Evolutionary conservation across 768 basidiomycete species (phyloP).

Genomic region (Panellus pusillus): DNA sequence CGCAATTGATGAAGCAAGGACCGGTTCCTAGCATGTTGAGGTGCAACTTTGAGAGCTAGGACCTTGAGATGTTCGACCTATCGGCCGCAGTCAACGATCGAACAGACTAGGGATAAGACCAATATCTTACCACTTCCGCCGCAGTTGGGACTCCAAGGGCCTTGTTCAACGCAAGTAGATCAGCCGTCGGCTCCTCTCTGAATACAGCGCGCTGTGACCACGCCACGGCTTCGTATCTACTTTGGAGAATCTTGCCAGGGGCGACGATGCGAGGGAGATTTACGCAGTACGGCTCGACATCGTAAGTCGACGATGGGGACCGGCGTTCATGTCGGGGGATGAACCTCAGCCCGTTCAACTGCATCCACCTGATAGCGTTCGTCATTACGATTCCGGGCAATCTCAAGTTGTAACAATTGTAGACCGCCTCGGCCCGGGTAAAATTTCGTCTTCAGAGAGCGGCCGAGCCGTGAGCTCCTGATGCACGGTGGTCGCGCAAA

Average conservation of each 20-base stretch:
- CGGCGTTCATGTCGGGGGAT: constrained; percentile 4
- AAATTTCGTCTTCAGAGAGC: constrained; percentile 5
- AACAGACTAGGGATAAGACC: background rate
- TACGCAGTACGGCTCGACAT: constrained; percentile 6
- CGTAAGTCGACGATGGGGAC: constrained; percentile 9
- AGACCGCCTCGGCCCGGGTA: constrained; percentile 11
- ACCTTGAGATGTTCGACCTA: constrained; percentile 44
- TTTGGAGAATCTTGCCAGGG: constrained; percentile 11
- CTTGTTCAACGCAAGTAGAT: constrained; percentile 8
- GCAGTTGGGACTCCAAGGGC: constrained; percentile 19
- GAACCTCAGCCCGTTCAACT: constrained; percentile 14
- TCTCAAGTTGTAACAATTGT: background rate
- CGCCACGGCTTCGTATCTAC: constrained; percentile 9
- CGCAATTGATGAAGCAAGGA: constrained; percentile 38
- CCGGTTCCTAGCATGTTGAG: constrained; percentile 23
- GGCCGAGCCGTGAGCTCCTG: constrained; percentile 7
- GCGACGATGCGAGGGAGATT: constrained; percentile 12
- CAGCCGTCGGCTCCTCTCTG: background rate
- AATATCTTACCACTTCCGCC: constrained; percentile 12
- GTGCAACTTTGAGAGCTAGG: constrained; percentile 31
- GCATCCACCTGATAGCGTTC: constrained; percentile 7
- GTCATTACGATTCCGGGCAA: constrained; percentile 13
- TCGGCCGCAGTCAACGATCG: background rate
- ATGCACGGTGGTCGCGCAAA: constrained; percentile 16
- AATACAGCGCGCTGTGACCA: constrained; percentile 18